Evolutionary conservation across 2,329 filamentous ascomycete species (phyloP).

Genomic region (Fusarium fracticaudum): DNA sequence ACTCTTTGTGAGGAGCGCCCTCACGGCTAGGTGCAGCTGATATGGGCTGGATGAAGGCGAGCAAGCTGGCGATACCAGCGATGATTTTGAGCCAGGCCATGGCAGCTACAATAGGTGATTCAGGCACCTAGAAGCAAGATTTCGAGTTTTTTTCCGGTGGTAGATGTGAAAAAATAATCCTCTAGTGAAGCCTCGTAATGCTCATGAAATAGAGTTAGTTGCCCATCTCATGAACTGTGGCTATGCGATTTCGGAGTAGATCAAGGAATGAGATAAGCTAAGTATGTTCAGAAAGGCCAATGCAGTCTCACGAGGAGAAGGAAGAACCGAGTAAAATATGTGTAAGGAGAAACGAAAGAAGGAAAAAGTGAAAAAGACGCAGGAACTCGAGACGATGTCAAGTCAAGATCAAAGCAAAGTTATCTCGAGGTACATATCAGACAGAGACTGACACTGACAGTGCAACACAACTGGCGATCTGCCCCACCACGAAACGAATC

Average conservation of each 20-base stretch:
- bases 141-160: background rate
- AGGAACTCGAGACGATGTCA: background rate
- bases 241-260: conserved; percentile 21
- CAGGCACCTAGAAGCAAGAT: background rate
- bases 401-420: background rate
- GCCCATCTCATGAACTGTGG: conserved; percentile 28
- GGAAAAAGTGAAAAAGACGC: background rate
- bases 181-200: conserved; percentile 15
- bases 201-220: conserved; percentile 19
- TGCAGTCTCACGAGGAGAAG: background rate
- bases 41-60: background rate
- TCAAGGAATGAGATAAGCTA: conserved; percentile 19
- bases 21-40: conserved; percentile 27
- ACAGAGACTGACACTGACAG: conserved; percentile 22
- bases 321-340: background rate
- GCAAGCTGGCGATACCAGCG: conserved; percentile 19
- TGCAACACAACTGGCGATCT: conserved; percentile 31
- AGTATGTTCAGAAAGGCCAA: background rate
- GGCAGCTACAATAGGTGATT: background rate
- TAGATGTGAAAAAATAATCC: background rate
- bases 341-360: background rate
- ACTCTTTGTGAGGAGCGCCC: conserved; percentile 11
- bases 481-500: conserved; percentile 35
- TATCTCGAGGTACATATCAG: conserved; percentile 16
- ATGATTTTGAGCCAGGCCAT: conserved; percentile 30